Evolutionary conservation across 2,329 filamentous ascomycete genomes (phyloP), one percentile per base, ranked within the genome.

Genomic region (Trichoderma simmonsii): DNA sequence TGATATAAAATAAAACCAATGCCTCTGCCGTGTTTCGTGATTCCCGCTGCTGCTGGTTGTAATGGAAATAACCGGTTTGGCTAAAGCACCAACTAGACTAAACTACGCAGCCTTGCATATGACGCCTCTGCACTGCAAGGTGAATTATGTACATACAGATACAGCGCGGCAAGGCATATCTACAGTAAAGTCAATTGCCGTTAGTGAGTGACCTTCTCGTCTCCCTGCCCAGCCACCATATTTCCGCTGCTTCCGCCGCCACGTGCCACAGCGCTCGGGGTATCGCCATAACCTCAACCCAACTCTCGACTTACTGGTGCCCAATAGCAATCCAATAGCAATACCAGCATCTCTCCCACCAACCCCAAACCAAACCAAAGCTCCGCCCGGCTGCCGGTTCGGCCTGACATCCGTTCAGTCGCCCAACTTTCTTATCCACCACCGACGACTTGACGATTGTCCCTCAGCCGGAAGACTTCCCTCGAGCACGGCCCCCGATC

Each of bases 341-440:
- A 32, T 32, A 59, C 70, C 54, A 56, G 64, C 64, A 62, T 34
- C 63, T 26, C 43, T 60, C 64, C 70, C 56, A 67, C 70, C 70
- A 71, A 61, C 60, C 48, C 70, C 70, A 71, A 61, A 48, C 48
- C 39, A 69, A 69, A 60, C 70, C 67, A 60, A 54, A 71, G 68
- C 59, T 72, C 71, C 71, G 57, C 71, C 69, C 65, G 71, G 71
- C 66, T 71, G 66, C 71, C 70, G 66, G 71, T 59, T 71, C 67
- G 60, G 71, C 66, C 71, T 71, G 71, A 71, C 51, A 21, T 65
- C 60, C 59, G 66, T 72, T 67, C 48, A 60, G 71, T 72, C 66
- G 71, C 71, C 71, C 71, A 71, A 73, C 68, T 71, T 71, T 56
- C 32, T 67, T 73, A 71, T 71, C 62, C 51, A 66, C 62, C 48